A percentile compares a stretch with the other conserved stretches of the same genome.
These are phyloP conservation scores for Claviceps sp. DNA, from an alignment of 2,329 filamentous ascomycete genomes.

Conservation along the genomic window DNA sequence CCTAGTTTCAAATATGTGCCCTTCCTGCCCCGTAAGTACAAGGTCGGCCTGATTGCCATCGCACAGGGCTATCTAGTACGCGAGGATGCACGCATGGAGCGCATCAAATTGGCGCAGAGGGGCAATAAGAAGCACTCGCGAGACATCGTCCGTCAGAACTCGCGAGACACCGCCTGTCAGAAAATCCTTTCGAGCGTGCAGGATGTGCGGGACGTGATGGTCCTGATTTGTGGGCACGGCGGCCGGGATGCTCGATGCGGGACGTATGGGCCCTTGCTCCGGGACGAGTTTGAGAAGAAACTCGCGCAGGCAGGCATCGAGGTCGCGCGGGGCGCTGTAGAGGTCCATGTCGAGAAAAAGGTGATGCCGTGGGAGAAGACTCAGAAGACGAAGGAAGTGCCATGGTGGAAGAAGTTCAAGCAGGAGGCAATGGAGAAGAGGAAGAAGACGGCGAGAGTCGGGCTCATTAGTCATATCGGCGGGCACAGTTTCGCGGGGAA, in stretches of 20 bases:
- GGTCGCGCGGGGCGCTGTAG: slow-evolving; percentile 33
- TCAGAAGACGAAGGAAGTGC: slow-evolving; percentile 10
- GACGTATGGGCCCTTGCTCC: slow-evolving; percentile 59
- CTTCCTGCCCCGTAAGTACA: slow-evolving; percentile 49
- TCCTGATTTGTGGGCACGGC: slow-evolving; percentile 82
- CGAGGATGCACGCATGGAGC: slow-evolving; percentile 43
- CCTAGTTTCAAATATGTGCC: slow-evolving; percentile 75
- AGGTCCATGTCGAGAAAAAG: slow-evolving; percentile 13
- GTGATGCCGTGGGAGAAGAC: neutral
- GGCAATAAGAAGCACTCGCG: slow-evolving; percentile 38
- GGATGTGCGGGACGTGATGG: slow-evolving; percentile 52
- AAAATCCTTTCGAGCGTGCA: slow-evolving; percentile 41
- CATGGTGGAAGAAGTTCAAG: neutral
- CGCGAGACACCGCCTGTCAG: slow-evolving; percentile 38
- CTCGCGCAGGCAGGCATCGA: slow-evolving; percentile 35
- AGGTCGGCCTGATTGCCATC: slow-evolving; percentile 40
- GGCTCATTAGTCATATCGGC: slow-evolving; percentile 64
- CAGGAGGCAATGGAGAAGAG: slow-evolving; percentile 9
- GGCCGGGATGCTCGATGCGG: slow-evolving; percentile 74
- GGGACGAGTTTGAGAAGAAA: slow-evolving; percentile 53
- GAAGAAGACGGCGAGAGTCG: slow-evolving; percentile 42
- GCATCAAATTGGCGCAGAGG: slow-evolving; percentile 44
- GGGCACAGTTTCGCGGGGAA: slow-evolving; percentile 82
- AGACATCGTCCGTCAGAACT: slow-evolving; percentile 37
- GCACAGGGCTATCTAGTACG: slow-evolving; percentile 56